These are phyloP conservation scores for Neonectria coccinea DNA, from an alignment of 2,329 filamentous ascomycete species.

Conservation along the genomic window DNA sequence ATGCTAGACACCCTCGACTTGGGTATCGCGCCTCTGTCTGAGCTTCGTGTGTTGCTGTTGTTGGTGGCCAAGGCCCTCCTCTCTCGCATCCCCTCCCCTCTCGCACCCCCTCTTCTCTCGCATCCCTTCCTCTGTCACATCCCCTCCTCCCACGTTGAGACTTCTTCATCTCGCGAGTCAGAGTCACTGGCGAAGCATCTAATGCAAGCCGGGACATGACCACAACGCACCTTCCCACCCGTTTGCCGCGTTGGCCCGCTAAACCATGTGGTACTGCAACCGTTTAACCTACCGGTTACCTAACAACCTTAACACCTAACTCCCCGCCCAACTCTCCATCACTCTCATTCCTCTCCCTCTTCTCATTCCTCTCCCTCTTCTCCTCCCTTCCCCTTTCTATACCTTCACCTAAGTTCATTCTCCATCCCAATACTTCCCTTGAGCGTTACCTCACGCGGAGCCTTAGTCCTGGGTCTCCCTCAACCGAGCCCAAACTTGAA, in stretches of 20 bases:
- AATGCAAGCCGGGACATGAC: not conserved
- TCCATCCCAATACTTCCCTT: not conserved
- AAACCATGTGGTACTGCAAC: not conserved
- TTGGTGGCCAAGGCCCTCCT: not conserved
- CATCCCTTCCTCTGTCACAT: too few species aligned
- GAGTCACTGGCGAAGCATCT: not conserved
- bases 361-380: not conserved
- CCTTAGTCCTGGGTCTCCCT: not conserved
- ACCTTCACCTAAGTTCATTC: not conserved
- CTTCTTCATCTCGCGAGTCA: not conserved
- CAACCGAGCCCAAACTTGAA: not conserved
- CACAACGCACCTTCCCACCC: not conserved
- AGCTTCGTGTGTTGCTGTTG: not conserved
- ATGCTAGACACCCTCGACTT: too few species aligned
- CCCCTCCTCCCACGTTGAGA: too few species aligned
- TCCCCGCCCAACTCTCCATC: not conserved
- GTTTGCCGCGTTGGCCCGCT: not conserved
- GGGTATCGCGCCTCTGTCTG: not conserved
- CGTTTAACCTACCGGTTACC: not conserved
- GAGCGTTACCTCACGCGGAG: not conserved
- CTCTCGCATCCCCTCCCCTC: not conserved
- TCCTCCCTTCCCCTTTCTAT: not conserved
- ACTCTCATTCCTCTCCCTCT: not conserved
- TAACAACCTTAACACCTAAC: not conserved
- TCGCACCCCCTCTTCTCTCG: not conserved